phyloP scores from a whole-genome alignment of 2,329 filamentous ascomycete species.

The Xylariaceae sp. region DNA sequence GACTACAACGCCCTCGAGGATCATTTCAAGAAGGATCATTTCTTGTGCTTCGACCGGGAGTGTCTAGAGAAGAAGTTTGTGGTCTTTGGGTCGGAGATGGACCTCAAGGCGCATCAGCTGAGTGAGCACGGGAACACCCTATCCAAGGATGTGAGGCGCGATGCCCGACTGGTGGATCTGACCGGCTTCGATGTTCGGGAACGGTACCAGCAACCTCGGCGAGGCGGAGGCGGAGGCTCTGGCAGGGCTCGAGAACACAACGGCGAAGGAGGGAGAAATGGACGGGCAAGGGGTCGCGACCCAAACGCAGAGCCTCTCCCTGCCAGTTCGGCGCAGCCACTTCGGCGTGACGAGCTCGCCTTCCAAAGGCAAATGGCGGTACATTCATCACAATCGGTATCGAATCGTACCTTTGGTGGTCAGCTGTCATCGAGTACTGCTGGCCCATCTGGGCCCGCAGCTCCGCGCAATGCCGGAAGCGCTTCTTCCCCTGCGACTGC shows the following conservation, averaged over 20 bases:
- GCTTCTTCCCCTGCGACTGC: slow-evolving; percentile 18
- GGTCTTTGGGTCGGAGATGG: slow-evolving; percentile 90
- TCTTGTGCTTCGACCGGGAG: slow-evolving; percentile 73
- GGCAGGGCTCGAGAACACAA: slow-evolving; percentile 33
- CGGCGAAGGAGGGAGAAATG: slow-evolving; percentile 35
- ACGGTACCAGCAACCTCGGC: slow-evolving; percentile 58
- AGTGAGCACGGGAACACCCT: slow-evolving; percentile 71
- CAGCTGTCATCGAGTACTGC: slow-evolving; percentile 57
- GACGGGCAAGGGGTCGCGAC: slow-evolving; percentile 55
- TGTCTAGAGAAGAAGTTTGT: slow-evolving; percentile 97
- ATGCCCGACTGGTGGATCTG: slow-evolving; percentile 80
- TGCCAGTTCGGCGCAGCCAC: slow-evolving; percentile 66
- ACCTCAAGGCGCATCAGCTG: slow-evolving; percentile 88
- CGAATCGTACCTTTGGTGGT: slow-evolving; percentile 76
- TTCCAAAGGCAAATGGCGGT: slow-evolving; percentile 90
- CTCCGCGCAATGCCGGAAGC: slow-evolving; percentile 4
- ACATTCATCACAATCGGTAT: slow-evolving; percentile 75
- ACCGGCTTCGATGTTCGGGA: slow-evolving; percentile 74
- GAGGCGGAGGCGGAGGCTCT: slow-evolving; percentile 31
- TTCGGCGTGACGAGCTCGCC: slow-evolving; percentile 80
- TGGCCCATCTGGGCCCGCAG: slow-evolving; percentile 35
- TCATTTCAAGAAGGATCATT: slow-evolving; percentile 86
- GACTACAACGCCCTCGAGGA: slow-evolving; percentile 80
- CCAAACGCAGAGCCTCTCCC: slow-evolving; percentile 78
- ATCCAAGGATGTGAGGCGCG: slow-evolving; percentile 75